A percentile compares a stretch with the other conserved stretches of the same genome.
Conservation (phyloP, 495 filamentous ascomycete genomes). For the Xylaria bambusicola region DNA sequence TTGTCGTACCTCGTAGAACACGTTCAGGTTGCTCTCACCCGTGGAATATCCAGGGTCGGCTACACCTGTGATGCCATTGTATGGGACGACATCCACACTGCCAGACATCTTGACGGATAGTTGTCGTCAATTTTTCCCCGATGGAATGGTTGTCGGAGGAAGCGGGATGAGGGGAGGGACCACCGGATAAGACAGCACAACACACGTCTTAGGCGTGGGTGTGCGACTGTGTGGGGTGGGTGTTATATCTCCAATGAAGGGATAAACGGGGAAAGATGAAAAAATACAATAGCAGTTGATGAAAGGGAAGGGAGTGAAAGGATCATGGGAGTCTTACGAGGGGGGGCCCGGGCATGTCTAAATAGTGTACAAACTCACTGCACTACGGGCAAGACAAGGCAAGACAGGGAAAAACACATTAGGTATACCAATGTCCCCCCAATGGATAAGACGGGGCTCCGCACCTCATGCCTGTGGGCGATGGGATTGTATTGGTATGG, state of each 20-base stretch:
- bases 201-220: constrained; percentile 7
- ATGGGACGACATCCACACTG: constrained; percentile 32
- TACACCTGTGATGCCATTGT: constrained; percentile 33
- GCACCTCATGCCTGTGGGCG: background rate
- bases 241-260: background rate
- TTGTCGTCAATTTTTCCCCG: background rate
- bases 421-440: too few relatives aligned
- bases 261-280: background rate
- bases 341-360: constrained; percentile 12
- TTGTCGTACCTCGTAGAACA: constrained; percentile 41
- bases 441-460: constrained; percentile 8
- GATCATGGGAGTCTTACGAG: background rate
- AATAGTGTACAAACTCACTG: too few relatives aligned
- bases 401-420: background rate
- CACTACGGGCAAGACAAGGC: constrained; percentile 11
- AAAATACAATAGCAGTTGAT: background rate
- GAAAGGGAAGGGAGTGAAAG: constrained; percentile 3
- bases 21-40: constrained; percentile 33
- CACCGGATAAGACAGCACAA: background rate
- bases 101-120: constrained; percentile 32
- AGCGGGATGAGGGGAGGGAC: background rate
- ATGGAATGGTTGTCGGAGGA: background rate
- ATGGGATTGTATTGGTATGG: background rate
- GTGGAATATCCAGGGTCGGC: constrained; percentile 34
- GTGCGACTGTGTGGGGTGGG: background rate